Conservation (phyloP, 345 rosid species). For the Iberis pinnata region DNA sequence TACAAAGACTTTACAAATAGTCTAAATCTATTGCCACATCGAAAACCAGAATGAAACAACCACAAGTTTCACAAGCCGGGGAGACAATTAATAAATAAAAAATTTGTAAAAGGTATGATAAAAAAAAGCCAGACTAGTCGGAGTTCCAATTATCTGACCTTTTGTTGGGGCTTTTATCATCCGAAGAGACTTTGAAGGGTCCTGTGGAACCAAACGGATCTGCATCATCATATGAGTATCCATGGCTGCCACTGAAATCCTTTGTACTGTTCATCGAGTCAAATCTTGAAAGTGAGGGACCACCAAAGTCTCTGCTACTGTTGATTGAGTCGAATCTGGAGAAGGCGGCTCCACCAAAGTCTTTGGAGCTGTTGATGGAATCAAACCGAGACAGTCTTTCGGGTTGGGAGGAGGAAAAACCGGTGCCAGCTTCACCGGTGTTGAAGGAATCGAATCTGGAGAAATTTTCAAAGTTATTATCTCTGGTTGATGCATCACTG, state of each 20-base stretch:
- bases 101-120: too few relatives aligned
- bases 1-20: too few relatives aligned
- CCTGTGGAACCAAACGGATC: constrained; percentile 89
- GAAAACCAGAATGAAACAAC: too few relatives aligned
- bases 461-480: constrained; percentile 54
- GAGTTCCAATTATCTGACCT: constrained; percentile 56
- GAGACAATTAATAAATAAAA: too few relatives aligned
- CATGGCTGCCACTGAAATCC: constrained; percentile 44
- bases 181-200: constrained; percentile 81
- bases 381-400: constrained; percentile 67
- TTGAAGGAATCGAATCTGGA: constrained; percentile 93
- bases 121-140: too few relatives aligned
- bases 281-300: constrained; percentile 33
- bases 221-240: constrained; percentile 71
- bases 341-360: constrained; percentile 37
- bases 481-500: constrained; percentile 60
- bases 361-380: constrained; percentile 48
- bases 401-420: constrained; percentile 48
- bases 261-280: constrained; percentile 46
- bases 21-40: too few relatives aligned
- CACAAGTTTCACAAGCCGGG: too few relatives aligned
- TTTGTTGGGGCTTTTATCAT: constrained; percentile 49
- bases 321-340: constrained; percentile 38
- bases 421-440: constrained; percentile 41
- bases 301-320: constrained; percentile 37